Evolutionary conservation across 2,329 filamentous ascomycete species (phyloP), one percentile per base, ranked within the genome.

Genomic region (Ophiobolus disseminans): DNA sequence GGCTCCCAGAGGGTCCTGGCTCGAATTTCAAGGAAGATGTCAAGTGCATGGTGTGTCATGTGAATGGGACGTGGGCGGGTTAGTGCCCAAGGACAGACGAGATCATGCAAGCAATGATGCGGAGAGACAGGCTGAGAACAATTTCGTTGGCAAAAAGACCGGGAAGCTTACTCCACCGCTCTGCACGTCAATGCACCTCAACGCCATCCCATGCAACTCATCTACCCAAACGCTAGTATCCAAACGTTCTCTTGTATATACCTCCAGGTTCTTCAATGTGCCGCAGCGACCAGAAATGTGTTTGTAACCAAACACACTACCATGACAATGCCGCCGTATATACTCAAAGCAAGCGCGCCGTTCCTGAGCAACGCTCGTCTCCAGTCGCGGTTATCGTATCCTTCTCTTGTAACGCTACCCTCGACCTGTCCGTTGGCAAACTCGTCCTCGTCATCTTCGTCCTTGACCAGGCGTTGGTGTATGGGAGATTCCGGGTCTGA

Each of bases 251-350:
- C 16, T 32, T 5, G 8, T 13, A 39, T 4, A 9, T 31, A 17
- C 30, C 11, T 13, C 11, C 21, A 60, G 28, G n/a, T n/a, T 32
- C n/a, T 7, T 32, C 30, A 90, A 75, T 88, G 84, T 47, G 81
- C 80, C 3, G 45, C 48, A 45, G 80, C 82, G 40, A 84, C 80
- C 62, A 94, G 91, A 63, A 96, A 89, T 11, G 89, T 86, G 70
- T 97, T 97, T 68, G 91, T 91, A 34, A 84, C 77, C 62, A 99
- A 75, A 69, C 92, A 97, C 38, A 93, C 86, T 21, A 90, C 76
- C 94, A 99, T 97, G 43, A 99, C 91, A 39, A 89, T 75, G 7
- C 90, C 60, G 16, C 94, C 94, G 68, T 99, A 99, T 7, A 91
- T 79, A 6, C 89, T 87, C 50, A 99, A 77, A 0, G 78, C 87